Evolutionary conservation across 768 basidiomycete genomes (phyloP).

Genomic region (Panus rudis): DNA sequence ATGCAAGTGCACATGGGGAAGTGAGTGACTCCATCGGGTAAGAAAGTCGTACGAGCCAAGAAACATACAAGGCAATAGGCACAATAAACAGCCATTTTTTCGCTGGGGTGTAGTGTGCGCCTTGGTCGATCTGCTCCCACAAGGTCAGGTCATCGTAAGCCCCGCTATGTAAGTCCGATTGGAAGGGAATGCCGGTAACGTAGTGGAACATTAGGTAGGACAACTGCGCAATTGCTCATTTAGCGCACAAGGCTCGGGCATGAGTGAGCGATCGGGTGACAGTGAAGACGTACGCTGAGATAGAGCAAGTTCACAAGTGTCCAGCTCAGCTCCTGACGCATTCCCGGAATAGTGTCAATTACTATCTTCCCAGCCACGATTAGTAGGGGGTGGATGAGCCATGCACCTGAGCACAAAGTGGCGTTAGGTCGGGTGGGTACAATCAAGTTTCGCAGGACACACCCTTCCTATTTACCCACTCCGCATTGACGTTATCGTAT

Average conservation of each 20-base stretch:
- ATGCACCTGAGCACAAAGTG: conserved; percentile 61
- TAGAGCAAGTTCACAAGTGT: conserved; percentile 88
- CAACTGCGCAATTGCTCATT: conserved; percentile 40
- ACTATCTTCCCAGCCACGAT: conserved; percentile 87
- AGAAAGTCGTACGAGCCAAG: neutral
- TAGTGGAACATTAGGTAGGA: conserved; percentile 99
- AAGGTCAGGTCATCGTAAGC: conserved; percentile 96
- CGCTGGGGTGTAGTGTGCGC: conserved; percentile 96
- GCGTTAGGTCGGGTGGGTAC: neutral
- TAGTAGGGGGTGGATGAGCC: conserved; percentile 94
- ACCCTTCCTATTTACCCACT: conserved; percentile 96
- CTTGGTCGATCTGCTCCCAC: conserved; percentile 99
- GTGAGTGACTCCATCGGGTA: conserved; percentile 3
- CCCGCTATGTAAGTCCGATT: conserved; percentile 78
- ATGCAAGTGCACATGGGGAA: conserved; percentile 1
- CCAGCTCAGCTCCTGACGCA: conserved; percentile 94
- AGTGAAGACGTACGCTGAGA: conserved; percentile 61
- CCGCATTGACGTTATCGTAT: conserved; percentile 80
- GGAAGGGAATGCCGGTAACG: conserved; percentile 95
- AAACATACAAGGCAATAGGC: conserved; percentile 79
- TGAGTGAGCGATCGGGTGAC: conserved; percentile 1
- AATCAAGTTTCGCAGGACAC: conserved; percentile 7
- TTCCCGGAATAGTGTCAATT: conserved; percentile 89
- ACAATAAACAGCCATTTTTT: conserved; percentile 94
- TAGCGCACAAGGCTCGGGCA: neutral